Base-by-base conservation (phyloP, 1,284 basidiomycete species). In the Ganoderma resinaceum region DNA sequence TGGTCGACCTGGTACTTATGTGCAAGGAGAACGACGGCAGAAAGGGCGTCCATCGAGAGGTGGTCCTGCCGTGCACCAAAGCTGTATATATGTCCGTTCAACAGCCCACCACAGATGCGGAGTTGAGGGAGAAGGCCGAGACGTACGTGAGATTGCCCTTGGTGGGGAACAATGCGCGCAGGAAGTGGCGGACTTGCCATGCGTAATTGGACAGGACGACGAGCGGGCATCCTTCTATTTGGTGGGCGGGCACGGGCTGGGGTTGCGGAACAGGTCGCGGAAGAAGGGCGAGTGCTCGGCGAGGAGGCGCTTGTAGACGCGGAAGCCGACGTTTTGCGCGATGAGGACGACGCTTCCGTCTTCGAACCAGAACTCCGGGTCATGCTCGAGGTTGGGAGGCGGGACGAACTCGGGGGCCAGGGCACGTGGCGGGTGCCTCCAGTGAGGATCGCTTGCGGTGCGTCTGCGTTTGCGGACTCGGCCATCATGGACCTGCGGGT, bases 331-430 rank as follows among this genome's bases (percentile, higher is more conserved):
- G n/a, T 49, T 58, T 20, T 61, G 64, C 1, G 76, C 67, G 12
- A 73, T 46, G 35, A 77, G 65, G 14, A 78, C 63, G n/a, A 78
- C 40, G 58, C 72, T 77, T 1, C 77, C 76, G 42, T 78, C 77
- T 8, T 69, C 65, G 53, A 62, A 73, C 75, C 75, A 77, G 8
- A 77, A 59, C 16, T 71, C 67, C 18, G 61, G 9, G 23, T 69
- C 66, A 31, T 55, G 69, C 5, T 61, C 43, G 31, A 68, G 46
- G 31, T 63, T 46, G 3, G 42, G 58, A 6, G 63, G 59, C 14
- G 61, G 57, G 1, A n/a, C 55, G 7, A 62, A 33, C 6, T 49
- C 26, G 1, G 43, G 31, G 5, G 18, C 52, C 57, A 38, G 61
- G n/a, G 26, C 31, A 26, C 31, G 46, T 3, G 11, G 26, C 5